Evolutionary conservation across 768 basidiomycete genomes (phyloP).

Genomic region (Coprinopsis sp.): DNA sequence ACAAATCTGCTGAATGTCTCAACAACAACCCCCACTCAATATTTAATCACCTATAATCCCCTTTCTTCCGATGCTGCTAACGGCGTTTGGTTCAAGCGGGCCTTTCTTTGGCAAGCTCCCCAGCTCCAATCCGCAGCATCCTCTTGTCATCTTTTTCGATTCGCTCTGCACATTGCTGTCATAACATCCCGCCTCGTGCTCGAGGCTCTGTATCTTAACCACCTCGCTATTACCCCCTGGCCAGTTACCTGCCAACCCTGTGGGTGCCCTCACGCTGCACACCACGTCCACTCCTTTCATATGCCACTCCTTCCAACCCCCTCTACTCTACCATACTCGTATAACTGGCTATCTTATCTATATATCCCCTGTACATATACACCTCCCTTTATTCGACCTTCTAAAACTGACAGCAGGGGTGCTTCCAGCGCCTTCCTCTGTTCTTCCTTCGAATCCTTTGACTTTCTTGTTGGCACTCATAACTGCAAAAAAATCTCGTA

Average conservation of each 20-base stretch:
- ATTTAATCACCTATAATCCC: slow-evolving; percentile 3
- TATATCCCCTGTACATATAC: slow-evolving; percentile 9
- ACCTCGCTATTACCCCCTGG: background rate
- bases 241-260: slow-evolving; percentile 4
- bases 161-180: slow-evolving; percentile 11
- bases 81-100: background rate
- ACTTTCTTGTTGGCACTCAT: slow-evolving; percentile 5
- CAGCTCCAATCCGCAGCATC: too few species aligned
- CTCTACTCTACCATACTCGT: background rate
- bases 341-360: slow-evolving; percentile 6
- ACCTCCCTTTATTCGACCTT: slow-evolving; percentile 9
- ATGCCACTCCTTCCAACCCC: slow-evolving; percentile 8
- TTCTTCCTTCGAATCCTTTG: slow-evolving; percentile 5
- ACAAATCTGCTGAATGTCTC: slow-evolving; percentile 51
- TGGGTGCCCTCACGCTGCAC: slow-evolving; percentile 6
- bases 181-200: slow-evolving; percentile 8
- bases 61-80: background rate
- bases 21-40: slow-evolving; percentile 9
- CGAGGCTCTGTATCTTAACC: slow-evolving; percentile 9
- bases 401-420: slow-evolving; percentile 9
- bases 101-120: too few species aligned
- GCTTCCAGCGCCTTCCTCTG: background rate
- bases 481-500: slow-evolving; percentile 4
- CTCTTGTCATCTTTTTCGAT: slow-evolving; percentile 1
- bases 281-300: slow-evolving; percentile 12